These are phyloP conservation scores for Yueomyces sinensis DNA, from an alignment of 805 yeast genomes.

Conservation along the genomic window DNA sequence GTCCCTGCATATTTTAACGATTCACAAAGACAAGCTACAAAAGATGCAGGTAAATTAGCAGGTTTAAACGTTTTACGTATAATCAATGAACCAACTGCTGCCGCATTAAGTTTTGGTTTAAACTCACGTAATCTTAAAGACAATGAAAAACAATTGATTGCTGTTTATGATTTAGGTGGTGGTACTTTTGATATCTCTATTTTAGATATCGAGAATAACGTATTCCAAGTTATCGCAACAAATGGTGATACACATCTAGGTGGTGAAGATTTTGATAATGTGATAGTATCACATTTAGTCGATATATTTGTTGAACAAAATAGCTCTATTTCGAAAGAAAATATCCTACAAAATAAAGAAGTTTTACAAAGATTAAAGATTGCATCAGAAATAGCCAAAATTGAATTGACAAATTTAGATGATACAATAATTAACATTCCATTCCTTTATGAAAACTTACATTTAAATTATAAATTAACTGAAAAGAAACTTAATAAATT, in stretches of 20 bases:
- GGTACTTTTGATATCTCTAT: conserved; percentile 78
- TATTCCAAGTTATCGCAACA: conserved; percentile 71
- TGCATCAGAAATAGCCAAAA: conserved; percentile 67
- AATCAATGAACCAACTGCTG: conserved; percentile 77
- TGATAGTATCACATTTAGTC: conserved; percentile 43
- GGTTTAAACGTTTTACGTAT: conserved; percentile 67
- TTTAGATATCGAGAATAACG: conserved; percentile 66
- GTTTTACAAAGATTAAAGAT: conserved; percentile 68
- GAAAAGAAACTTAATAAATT: conserved; percentile 57
- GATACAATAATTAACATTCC: conserved; percentile 57
- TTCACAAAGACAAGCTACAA: conserved; percentile 74
- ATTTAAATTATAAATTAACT: conserved; percentile 43
- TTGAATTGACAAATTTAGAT: conserved; percentile 55
- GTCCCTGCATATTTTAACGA: conserved; percentile 82
- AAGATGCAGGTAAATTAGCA: conserved; percentile 77
- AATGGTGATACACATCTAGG: conserved; percentile 80
- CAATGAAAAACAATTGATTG: conserved; percentile 26
- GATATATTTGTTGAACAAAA: conserved; percentile 42
- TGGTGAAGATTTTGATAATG: conserved; percentile 74
- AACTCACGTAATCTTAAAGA: conserved; percentile 31
- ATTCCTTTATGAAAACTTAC: conserved; percentile 49
- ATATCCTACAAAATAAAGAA: conserved; percentile 32
- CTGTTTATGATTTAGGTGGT: conserved; percentile 67
- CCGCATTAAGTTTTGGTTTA: conserved; percentile 71
- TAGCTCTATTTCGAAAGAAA: conserved; percentile 26